phyloP scores from a whole-genome alignment of 164 flowering plant genomes.

The Kalanchoe fedtschenkoi region DNA sequence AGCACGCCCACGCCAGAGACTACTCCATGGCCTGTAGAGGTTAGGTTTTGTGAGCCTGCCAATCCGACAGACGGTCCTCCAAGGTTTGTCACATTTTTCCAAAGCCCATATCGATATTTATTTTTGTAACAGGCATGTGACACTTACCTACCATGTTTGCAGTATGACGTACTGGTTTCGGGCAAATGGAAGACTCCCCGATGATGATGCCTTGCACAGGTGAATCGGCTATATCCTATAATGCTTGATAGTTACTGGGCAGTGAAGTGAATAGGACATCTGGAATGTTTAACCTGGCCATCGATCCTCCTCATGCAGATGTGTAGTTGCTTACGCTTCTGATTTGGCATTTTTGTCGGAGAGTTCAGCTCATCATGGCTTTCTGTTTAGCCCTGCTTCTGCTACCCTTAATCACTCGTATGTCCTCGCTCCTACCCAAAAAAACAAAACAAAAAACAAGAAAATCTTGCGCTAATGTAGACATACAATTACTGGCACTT shows the following conservation, averaged over 20 bases:
- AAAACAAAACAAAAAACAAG: background rate
- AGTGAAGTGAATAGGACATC: no score
- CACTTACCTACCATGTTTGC: constrained; percentile 15
- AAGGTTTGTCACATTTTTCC: constrained; percentile 34
- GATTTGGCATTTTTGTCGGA: constrained; percentile 63
- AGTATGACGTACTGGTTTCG: constrained; percentile 83
- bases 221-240: no score
- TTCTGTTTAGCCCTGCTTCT: constrained; percentile 33
- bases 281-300: no score
- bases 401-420: constrained; percentile 90
- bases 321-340: constrained; percentile 82
- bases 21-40: constrained; percentile 83
- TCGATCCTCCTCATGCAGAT: constrained; percentile 55
- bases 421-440: constrained; percentile 17
- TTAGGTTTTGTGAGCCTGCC: constrained; percentile 81
- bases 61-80: constrained; percentile 62
- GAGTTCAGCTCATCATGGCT: constrained; percentile 75
- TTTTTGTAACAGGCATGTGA: background rate
- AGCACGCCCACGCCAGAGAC: constrained; percentile 47
- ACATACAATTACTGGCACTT: background rate
- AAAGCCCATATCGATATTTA: no score
- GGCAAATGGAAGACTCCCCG: constrained; percentile 82
- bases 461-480: no score
- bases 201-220: constrained; percentile 95
- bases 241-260: no score